A percentile compares a stretch with the other conserved stretches of the same genome.
Evolutionary conservation across 768 basidiomycete genomes (phyloP).

Genomic region (Tulasnella sp.): DNA sequence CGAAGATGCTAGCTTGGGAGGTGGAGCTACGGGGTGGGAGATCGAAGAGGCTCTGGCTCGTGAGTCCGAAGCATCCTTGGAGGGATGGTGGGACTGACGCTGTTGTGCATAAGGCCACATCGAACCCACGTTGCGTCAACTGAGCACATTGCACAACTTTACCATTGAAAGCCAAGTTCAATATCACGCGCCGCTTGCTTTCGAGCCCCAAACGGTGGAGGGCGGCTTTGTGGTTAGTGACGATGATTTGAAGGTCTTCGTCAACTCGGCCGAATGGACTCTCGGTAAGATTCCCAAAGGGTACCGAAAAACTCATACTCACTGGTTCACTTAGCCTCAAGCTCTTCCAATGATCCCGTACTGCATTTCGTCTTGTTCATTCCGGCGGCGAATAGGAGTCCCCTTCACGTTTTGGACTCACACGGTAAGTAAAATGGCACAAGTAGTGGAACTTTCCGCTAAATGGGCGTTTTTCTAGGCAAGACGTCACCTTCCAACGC

Average conservation of each 20-base stretch:
- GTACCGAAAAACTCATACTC: conserved; percentile 7
- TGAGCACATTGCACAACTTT: conserved; percentile 74
- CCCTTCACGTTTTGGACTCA: conserved; percentile 56
- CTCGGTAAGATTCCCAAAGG: conserved; percentile 48
- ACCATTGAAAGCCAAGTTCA: conserved; percentile 93
- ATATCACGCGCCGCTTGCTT: conserved; percentile 81
- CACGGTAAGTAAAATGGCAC: conserved; percentile 36
- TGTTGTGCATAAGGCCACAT: conserved; percentile 49
- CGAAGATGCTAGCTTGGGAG: conserved; percentile 70
- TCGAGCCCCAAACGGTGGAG: conserved; percentile 42
- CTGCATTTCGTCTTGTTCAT: conserved; percentile 87
- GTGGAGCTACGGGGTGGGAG: conserved; percentile 61
- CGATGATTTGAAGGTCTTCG: conserved; percentile 84
- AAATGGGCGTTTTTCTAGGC: conserved; percentile 32
- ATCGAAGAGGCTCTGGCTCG: conserved; percentile 54
- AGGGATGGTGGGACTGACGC: not conserved
- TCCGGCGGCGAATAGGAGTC: conserved; percentile 60
- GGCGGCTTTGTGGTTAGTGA: conserved; percentile 50
- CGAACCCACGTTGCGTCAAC: conserved; percentile 50
- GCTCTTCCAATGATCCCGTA: conserved; percentile 87
- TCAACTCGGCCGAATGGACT: conserved; percentile 96
- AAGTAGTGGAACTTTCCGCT: not conserved
- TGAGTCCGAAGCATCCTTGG: conserved; percentile 34
- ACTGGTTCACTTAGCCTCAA: conserved; percentile 55
- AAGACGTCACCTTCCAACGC: conserved; percentile 45